Conservation (phyloP, 805 yeast species). For the Wickerhamomyces bisporus region DNA sequence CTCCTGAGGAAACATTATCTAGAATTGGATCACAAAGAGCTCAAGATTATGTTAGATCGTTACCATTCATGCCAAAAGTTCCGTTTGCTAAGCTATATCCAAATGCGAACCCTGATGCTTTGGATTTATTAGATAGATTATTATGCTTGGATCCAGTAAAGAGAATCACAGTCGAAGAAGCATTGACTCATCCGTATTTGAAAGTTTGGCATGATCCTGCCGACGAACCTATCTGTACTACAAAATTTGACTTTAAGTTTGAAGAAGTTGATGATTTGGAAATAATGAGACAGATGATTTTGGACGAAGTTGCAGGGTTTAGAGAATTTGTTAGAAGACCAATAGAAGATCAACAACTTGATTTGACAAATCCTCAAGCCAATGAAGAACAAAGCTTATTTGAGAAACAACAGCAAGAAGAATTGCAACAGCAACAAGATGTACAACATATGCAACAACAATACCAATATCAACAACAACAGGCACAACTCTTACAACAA, state of each 20-base stretch:
- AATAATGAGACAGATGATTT: slow-evolving; percentile 67
- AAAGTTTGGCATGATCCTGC: slow-evolving; percentile 88
- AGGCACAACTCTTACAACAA: slow-evolving; percentile 10
- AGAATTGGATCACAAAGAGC: slow-evolving; percentile 84
- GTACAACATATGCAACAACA: slow-evolving; percentile 13
- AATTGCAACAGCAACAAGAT: slow-evolving; percentile 9
- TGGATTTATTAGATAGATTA: slow-evolving; percentile 74
- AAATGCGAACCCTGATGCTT: slow-evolving; percentile 78
- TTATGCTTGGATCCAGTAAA: slow-evolving; percentile 81
- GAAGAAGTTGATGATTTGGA: slow-evolving; percentile 80
- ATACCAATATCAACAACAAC: slow-evolving; percentile 13
- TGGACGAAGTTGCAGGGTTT: slow-evolving; percentile 73
- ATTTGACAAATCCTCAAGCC: slow-evolving; percentile 28
- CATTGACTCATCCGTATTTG: slow-evolving; percentile 83
- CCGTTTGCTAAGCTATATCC: slow-evolving; percentile 75
- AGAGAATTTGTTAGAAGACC: slow-evolving; percentile 81
- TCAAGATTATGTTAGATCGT: slow-evolving; percentile 81
- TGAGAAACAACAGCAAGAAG: slow-evolving; percentile 19
- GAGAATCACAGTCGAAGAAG: slow-evolving; percentile 84
- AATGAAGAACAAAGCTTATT: slow-evolving; percentile 13
- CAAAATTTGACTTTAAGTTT: slow-evolving; percentile 76
- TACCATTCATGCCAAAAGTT: slow-evolving; percentile 77
- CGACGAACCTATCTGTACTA: slow-evolving; percentile 82
- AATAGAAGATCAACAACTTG: slow-evolving; percentile 46
- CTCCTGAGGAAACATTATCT: slow-evolving; percentile 62